phyloP scores from a whole-genome alignment of 2,329 filamentous ascomycete genomes.

The Xylariaceae sp. region DNA sequence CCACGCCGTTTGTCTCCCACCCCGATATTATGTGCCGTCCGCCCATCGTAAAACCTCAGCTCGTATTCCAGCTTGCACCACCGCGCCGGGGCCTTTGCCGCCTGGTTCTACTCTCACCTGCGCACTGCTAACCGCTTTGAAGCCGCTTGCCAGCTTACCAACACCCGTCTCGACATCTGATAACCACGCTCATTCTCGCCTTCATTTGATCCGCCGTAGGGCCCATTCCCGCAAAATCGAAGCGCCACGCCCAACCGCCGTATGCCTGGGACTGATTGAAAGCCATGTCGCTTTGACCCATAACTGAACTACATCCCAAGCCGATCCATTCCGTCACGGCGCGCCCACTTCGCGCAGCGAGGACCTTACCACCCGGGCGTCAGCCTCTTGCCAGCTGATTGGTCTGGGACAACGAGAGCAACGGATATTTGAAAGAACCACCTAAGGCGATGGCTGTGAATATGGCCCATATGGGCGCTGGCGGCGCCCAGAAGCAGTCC shows the following conservation, averaged over 20 bases:
- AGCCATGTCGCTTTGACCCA: too few relatives aligned
- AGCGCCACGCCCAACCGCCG: too few relatives aligned
- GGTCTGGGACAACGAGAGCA: too few relatives aligned
- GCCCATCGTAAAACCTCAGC: constrained; percentile 11
- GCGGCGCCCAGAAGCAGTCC: constrained; percentile 38
- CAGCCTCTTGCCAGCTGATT: constrained; percentile 12
- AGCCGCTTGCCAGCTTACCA: background rate
- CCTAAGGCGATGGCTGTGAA: constrained; percentile 56
- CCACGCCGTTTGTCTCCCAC: too few relatives aligned
- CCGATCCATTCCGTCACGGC: too few relatives aligned
- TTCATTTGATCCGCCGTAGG: too few relatives aligned
- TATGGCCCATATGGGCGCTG: constrained; percentile 55
- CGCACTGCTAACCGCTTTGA: background rate
- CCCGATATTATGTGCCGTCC: background rate
- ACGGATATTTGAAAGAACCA: too few relatives aligned
- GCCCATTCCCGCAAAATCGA: too few relatives aligned
- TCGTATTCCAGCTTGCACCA: constrained; percentile 3
- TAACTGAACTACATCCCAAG: too few relatives aligned
- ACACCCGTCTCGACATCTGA: background rate
- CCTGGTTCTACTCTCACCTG: background rate
- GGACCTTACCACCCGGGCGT: background rate
- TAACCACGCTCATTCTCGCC: background rate
- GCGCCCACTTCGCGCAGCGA: too few relatives aligned
- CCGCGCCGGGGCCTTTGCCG: background rate
- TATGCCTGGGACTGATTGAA: too few relatives aligned